These are phyloP conservation scores for Globisporangium recalcitrans DNA, from an alignment of 352 stramenopile species.

Conservation along the genomic window DNA sequence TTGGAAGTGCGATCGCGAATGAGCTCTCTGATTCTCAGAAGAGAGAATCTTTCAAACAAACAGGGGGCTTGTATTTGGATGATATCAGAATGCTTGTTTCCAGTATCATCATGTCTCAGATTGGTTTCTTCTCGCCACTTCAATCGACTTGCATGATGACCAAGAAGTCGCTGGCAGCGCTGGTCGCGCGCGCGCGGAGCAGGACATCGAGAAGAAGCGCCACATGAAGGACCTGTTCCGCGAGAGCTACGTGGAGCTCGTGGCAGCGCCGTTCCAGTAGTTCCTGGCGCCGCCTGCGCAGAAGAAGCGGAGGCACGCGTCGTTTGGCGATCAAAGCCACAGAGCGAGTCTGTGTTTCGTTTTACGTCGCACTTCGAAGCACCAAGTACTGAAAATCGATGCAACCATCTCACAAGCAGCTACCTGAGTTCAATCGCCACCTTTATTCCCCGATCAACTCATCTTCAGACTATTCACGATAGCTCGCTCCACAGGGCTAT, in stretches of 20 bases:
- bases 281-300: conserved; percentile 1
- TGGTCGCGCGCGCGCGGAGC: conserved; percentile 21
- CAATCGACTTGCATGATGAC: no score
- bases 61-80: conserved; percentile 7
- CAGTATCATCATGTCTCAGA: background rate
- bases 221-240: conserved; percentile 33
- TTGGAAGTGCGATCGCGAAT: background rate
- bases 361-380: no score
- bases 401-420: background rate
- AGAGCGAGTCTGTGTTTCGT: background rate
- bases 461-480: conserved; percentile 27
- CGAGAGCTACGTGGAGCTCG: conserved; percentile 26
- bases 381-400: background rate
- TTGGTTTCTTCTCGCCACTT: background rate
- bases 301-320: background rate
- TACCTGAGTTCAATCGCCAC: background rate
- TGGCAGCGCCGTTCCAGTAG: conserved; percentile 24
- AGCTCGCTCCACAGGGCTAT: conserved; percentile 41
- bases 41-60: conserved; percentile 3
- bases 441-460: background rate
- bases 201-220: conserved; percentile 35
- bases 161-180: conserved; percentile 2
- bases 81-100: background rate
- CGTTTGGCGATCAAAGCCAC: background rate
- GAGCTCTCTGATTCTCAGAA: background rate